Conservation (phyloP, 306 rosid genomes). For the Gynostemma pentaphyllum region DNA sequence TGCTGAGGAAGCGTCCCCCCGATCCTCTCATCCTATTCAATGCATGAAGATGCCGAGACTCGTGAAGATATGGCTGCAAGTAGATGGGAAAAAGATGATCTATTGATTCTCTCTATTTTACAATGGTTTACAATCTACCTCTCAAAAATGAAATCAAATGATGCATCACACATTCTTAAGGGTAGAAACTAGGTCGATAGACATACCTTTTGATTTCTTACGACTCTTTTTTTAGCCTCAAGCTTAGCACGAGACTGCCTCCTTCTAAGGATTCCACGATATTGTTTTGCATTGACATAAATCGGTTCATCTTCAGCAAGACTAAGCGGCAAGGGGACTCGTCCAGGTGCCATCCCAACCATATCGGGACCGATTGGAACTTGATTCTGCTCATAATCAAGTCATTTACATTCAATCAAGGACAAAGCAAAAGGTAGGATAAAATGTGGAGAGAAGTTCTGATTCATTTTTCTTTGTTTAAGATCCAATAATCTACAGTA, state of each 20-base stretch:
- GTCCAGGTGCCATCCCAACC: conserved; percentile 48
- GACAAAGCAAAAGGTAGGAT: background rate
- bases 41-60: conserved; percentile 84
- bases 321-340: conserved; percentile 65
- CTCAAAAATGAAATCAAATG: background rate
- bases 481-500: too few species aligned
- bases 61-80: conserved; percentile 89
- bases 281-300: conserved; percentile 84
- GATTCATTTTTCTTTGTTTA: too few species aligned
- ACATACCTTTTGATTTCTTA: conserved; percentile 59
- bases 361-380: conserved; percentile 29
- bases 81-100: conserved; percentile 7
- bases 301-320: conserved; percentile 77
- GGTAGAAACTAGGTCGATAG: background rate
- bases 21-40: conserved; percentile 79
- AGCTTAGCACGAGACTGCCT: conserved; percentile 86
- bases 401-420: background rate
- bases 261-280: conserved; percentile 83
- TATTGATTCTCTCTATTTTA: background rate
- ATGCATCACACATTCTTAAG: too few species aligned
- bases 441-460: background rate
- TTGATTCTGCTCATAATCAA: conserved; percentile 19
- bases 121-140: background rate
- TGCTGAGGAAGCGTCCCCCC: conserved; percentile 83
- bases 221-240: conserved; percentile 68